Evolutionary conservation across 2,329 filamentous ascomycete species (phyloP).

Genomic region (Tolypocladium nubicola): DNA sequence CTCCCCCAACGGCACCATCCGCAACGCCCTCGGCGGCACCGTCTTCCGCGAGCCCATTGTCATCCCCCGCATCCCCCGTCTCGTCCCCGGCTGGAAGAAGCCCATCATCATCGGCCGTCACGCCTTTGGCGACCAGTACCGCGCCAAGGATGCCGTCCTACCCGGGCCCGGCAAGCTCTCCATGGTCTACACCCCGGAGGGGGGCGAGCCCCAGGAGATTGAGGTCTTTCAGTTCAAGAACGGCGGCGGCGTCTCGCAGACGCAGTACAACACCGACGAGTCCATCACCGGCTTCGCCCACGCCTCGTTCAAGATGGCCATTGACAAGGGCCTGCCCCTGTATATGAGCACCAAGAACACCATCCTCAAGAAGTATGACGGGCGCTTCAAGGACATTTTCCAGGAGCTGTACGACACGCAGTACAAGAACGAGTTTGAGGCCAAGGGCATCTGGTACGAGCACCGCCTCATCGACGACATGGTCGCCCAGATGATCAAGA

Average conservation of each 20-base stretch:
- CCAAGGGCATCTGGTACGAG: constrained; percentile 96
- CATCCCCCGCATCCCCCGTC: constrained; percentile 82
- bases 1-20: constrained; percentile 86
- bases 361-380: constrained; percentile 97
- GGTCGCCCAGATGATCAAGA: constrained; percentile 99
- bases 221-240: constrained; percentile 85
- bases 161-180: constrained; percentile 76
- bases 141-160: constrained; percentile 84
- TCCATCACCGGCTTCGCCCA: constrained; percentile 93
- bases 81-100: constrained; percentile 96
- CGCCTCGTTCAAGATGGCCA: constrained; percentile 89
- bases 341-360: constrained; percentile 99
- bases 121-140: constrained; percentile 97
- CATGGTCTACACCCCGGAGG: constrained; percentile 87
- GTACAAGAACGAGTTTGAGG: constrained; percentile 84
- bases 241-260: constrained; percentile 80
- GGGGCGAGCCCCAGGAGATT: constrained; percentile 72
- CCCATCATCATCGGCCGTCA: constrained; percentile 98
- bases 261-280: constrained; percentile 97
- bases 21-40: constrained; percentile 72
- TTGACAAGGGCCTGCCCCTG: constrained; percentile 78
- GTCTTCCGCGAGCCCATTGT: constrained; percentile 99
- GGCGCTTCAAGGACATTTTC: constrained; percentile 99
- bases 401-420: constrained; percentile 85
- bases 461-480: constrained; percentile 99